A percentile compares a stretch with the other conserved stretches of the same genome.
phyloP scores from a whole-genome alignment of 2,329 filamentous ascomycete genomes.

The Blastomyces percursus region DNA sequence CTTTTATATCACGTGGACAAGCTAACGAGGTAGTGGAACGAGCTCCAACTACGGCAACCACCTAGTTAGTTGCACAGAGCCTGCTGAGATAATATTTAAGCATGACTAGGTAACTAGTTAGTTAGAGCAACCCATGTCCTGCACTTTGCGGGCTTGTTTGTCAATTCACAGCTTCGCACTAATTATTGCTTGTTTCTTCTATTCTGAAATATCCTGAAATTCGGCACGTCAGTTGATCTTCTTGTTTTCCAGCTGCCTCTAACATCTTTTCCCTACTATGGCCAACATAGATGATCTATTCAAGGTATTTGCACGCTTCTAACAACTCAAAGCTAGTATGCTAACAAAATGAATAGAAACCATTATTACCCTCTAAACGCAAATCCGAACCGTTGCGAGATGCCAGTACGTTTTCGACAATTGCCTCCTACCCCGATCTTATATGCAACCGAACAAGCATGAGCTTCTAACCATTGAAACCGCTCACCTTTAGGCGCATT shows the following conservation, averaged over 20 bases:
- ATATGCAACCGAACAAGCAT: background rate
- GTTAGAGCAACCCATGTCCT: too few relatives aligned
- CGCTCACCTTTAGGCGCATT: constrained; percentile 34
- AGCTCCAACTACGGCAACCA: too few relatives aligned
- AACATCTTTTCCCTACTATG: constrained; percentile 30
- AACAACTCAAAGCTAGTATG: background rate
- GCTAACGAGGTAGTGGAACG: too few relatives aligned
- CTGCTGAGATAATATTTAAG: too few relatives aligned
- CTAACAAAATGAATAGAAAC: constrained; percentile 33
- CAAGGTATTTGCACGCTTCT: constrained; percentile 30
- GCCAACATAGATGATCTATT: constrained; percentile 53
- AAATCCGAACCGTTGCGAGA: constrained; percentile 47
- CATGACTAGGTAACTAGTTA: too few relatives aligned
- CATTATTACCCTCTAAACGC: constrained; percentile 43
- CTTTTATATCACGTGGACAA: too few relatives aligned
- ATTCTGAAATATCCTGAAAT: background rate
- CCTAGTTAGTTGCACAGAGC: too few relatives aligned
- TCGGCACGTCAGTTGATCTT: background rate
- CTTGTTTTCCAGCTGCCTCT: background rate
- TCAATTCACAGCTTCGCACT: too few relatives aligned
- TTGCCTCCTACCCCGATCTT: background rate
- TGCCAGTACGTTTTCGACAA: constrained; percentile 32
- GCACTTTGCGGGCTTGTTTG: background rate
- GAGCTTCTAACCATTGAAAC: background rate
- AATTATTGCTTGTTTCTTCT: background rate